Evolutionary conservation across 2,329 filamentous ascomycete genomes (phyloP).

Genomic region (Claviceps spartinae): DNA sequence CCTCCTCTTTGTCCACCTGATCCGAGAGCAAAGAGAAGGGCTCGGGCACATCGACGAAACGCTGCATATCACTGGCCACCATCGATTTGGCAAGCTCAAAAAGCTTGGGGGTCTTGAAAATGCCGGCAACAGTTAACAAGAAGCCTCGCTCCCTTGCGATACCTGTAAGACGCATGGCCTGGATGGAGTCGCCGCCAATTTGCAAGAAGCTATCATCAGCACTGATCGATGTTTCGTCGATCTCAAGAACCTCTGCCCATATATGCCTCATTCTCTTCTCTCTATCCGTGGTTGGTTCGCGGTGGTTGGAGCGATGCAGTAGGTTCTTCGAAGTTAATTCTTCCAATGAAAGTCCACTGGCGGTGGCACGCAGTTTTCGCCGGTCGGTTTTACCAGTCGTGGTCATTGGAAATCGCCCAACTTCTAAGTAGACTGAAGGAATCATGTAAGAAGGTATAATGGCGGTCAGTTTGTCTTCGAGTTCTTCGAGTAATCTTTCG

Average conservation of each 20-base stretch:
- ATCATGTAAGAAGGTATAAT: background rate
- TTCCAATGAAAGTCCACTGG: background rate
- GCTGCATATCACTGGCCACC: slow-evolving; percentile 19
- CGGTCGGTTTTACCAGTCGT: background rate
- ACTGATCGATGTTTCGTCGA: background rate
- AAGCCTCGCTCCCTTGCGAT: background rate
- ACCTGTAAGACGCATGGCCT: slow-evolving; percentile 24
- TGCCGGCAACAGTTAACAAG: background rate
- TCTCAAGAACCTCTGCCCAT: background rate
- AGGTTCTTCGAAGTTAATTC: background rate
- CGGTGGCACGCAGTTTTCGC: background rate
- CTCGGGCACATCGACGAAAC: background rate
- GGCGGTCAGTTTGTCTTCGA: background rate
- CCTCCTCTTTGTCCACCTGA: background rate
- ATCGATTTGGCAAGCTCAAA: slow-evolving; percentile 16
- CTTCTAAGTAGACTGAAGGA: background rate
- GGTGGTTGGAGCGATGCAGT: background rate
- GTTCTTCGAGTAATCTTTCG: background rate
- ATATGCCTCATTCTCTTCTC: background rate
- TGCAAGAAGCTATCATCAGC: background rate
- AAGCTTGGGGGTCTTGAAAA: slow-evolving; percentile 24
- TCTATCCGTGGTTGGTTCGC: background rate
- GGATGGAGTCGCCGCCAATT: slow-evolving; percentile 23
- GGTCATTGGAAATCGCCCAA: background rate
- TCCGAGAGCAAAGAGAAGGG: too few species aligned